Evolutionary conservation across 1,139 yeast genomes (phyloP).

Genomic region (Barnettozyma hawaiiensis): DNA sequence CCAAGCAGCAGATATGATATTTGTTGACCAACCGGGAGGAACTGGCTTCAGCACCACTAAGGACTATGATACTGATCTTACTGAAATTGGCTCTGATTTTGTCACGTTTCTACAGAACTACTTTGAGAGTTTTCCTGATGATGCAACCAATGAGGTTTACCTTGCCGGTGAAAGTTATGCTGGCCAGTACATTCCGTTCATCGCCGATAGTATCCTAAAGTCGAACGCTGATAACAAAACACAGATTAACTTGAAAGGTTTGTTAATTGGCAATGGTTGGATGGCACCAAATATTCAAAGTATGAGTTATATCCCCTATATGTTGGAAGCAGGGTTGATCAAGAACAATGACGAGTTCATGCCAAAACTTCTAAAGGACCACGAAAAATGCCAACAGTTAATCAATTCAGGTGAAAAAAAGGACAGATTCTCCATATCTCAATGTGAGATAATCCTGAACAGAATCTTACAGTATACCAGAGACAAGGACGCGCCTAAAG

Average conservation of each 20-base stretch:
- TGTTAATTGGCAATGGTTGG: constrained; percentile 95
- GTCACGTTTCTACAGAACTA: constrained; percentile 61
- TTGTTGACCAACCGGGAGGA: constrained; percentile 93
- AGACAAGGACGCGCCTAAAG: constrained; percentile 26
- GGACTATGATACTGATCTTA: constrained; percentile 52
- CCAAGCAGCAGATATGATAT: constrained; percentile 68
- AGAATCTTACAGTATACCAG: constrained; percentile 38
- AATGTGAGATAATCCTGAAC: constrained; percentile 48
- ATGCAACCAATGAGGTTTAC: constrained; percentile 55
- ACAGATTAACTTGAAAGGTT: constrained; percentile 49
- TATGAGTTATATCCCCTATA: constrained; percentile 72
- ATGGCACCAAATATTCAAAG: constrained; percentile 87
- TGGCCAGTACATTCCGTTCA: constrained; percentile 92
- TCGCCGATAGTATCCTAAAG: constrained; percentile 58
- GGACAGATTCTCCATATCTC: constrained; percentile 33
- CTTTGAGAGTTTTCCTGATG: constrained; percentile 70
- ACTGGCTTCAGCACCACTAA: constrained; percentile 77
- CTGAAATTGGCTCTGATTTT: constrained; percentile 55
- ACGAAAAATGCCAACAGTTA: constrained; percentile 57
- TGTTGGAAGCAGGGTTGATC: constrained; percentile 55
- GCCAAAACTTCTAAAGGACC: constrained; percentile 40
- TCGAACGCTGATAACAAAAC: constrained; percentile 34
- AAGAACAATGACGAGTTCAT: constrained; percentile 36
- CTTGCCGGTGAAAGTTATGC: constrained; percentile 96
- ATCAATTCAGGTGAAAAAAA: constrained; percentile 31